phyloP scores from a whole-genome alignment of 495 filamentous ascomycete species.

The Penicillium canariense region DNA sequence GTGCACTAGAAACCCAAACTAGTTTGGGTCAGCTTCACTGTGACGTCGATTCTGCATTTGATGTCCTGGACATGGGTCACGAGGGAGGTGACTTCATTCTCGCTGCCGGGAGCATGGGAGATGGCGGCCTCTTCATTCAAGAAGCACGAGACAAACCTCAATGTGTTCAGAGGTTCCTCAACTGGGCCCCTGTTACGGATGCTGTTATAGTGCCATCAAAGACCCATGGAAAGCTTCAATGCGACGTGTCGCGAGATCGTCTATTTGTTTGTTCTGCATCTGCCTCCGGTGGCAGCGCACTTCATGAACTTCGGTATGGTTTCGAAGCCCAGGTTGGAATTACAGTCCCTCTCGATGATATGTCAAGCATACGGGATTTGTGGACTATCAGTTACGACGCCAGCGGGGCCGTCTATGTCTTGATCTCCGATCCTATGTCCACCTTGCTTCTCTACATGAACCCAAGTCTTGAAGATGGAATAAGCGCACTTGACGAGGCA shows the following conservation, averaged over 20 bases:
- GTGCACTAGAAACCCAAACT: constrained; percentile 36
- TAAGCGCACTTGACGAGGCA: constrained; percentile 39
- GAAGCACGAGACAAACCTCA: constrained; percentile 49
- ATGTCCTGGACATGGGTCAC: constrained; percentile 47
- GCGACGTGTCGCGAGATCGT: constrained; percentile 29
- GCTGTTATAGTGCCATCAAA: constrained; percentile 50
- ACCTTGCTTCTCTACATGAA: constrained; percentile 38
- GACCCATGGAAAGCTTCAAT: constrained; percentile 13
- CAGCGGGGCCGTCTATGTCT: constrained; percentile 34
- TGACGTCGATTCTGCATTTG: constrained; percentile 47
- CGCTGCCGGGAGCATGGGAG: constrained; percentile 75
- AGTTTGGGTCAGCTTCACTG: constrained; percentile 41
- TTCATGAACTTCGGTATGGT: constrained; percentile 71
- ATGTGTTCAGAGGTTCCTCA: constrained; percentile 62
- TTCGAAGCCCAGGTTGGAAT: constrained; percentile 64
- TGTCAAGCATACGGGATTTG: constrained; percentile 39
- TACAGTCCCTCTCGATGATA: constrained; percentile 46
- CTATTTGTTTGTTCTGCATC: constrained; percentile 44
- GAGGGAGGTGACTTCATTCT: constrained; percentile 71
- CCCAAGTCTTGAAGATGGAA: constrained; percentile 31
- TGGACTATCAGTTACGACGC: constrained; percentile 50
- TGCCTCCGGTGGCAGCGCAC: constrained; percentile 50
- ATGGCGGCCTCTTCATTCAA: constrained; percentile 74
- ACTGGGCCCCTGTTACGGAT: constrained; percentile 82
- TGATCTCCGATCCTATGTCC: constrained; percentile 42